Evolutionary conservation across 2,329 filamentous ascomycete genomes (phyloP).

Genomic region (Botrytis pseudocinerea): DNA sequence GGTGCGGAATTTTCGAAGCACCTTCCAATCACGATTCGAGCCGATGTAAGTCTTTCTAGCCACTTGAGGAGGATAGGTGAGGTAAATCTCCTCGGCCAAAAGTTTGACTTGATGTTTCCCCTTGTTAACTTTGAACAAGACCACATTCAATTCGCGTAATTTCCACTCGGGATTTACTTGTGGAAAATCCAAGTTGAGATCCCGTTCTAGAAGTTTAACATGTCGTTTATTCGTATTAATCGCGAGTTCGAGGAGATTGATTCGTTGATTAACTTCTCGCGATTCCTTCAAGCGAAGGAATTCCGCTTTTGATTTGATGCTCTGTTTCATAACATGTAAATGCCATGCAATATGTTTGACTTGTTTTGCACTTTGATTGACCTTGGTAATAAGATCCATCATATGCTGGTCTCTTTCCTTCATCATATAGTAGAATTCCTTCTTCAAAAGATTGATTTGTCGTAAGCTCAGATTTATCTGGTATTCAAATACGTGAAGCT

Average conservation of each 20-base stretch:
- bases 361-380: background rate
- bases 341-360: background rate
- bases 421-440: background rate
- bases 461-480: background rate
- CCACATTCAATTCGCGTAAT: background rate
- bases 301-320: background rate
- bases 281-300: background rate
- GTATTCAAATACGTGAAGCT: constrained; percentile 7
- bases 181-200: constrained; percentile 1
- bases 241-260: background rate
- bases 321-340: background rate
- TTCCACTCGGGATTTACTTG: background rate
- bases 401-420: background rate
- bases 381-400: background rate
- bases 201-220: background rate
- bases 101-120: constrained; percentile 8
- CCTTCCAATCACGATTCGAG: background rate
- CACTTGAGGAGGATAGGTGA: constrained; percentile 2
- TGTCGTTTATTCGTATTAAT: background rate
- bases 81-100: constrained; percentile 2
- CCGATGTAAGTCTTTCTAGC: background rate
- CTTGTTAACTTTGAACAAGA: background rate
- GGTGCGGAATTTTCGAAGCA: background rate
- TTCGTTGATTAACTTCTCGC: background rate
- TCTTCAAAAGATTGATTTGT: constrained; percentile 1